Evolutionary conservation across 495 filamentous ascomycete species (phyloP).

Genomic region (Aspergillus nanangensis): DNA sequence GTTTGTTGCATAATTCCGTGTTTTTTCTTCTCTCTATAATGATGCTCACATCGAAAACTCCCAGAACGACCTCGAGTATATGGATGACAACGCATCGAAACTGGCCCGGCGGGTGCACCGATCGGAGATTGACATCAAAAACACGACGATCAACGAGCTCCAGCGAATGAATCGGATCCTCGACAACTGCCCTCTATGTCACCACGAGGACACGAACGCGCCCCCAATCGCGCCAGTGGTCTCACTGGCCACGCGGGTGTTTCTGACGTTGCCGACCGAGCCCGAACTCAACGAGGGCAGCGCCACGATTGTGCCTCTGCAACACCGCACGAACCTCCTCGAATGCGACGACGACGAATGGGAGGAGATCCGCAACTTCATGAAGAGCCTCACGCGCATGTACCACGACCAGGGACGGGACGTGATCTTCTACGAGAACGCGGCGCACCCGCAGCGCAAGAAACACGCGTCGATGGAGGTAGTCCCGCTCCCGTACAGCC

Average conservation of each 20-base stretch:
- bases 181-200: conserved; percentile 85
- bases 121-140: conserved; percentile 84
- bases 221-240: conserved; percentile 86
- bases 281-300: conserved; percentile 83
- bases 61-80: conserved; percentile 86
- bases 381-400: conserved; percentile 91
- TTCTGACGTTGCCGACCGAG: conserved; percentile 81
- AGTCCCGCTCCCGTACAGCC: conserved; percentile 79
- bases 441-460: conserved; percentile 72
- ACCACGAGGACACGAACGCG: conserved; percentile 81
- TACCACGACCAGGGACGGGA: conserved; percentile 87
- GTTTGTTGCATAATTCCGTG: no score
- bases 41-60: background rate
- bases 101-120: conserved; percentile 86
- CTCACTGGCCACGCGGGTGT: conserved; percentile 84
- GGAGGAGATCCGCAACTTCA: conserved; percentile 98
- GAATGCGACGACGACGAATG: conserved; percentile 99
- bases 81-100: conserved; percentile 93
- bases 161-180: conserved; percentile 86
- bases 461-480: conserved; percentile 82
- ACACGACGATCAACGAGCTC: conserved; percentile 80
- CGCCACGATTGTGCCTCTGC: conserved; percentile 83
- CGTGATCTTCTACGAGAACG: conserved; percentile 97
- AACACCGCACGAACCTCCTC: conserved; percentile 83
- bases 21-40: background rate